A percentile compares a stretch with the other conserved stretches of the same genome.
Conservation (phyloP, 1,284 basidiomycete genomes). For the Puccinia sorghi region DNA sequence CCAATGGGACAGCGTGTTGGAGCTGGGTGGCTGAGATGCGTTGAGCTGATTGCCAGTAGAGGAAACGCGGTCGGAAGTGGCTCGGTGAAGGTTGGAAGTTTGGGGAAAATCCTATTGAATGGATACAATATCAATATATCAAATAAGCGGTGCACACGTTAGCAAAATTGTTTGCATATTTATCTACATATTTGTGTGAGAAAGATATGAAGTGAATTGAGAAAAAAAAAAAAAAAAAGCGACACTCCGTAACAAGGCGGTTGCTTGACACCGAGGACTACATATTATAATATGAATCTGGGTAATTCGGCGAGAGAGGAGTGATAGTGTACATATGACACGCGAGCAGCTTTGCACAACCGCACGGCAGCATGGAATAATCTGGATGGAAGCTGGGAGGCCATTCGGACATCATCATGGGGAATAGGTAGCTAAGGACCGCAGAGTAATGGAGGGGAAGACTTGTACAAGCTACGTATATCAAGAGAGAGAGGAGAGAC, state of each 20-base stretch:
- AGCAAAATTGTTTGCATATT: neutral
- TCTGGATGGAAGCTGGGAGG: neutral
- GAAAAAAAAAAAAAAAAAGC: too few species aligned
- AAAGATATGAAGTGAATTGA: neutral
- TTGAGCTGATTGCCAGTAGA: constrained; percentile 26
- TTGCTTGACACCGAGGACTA: neutral
- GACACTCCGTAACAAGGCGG: neutral
- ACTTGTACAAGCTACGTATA: neutral
- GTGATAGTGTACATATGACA: neutral
- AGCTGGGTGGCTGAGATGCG: constrained; percentile 30
- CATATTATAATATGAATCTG: neutral
- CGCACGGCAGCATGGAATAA: neutral
- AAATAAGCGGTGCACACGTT: neutral
- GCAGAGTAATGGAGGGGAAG: too few species aligned
- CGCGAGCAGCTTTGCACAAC: neutral
- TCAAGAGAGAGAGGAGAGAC: neutral
- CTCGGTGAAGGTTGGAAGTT: constrained; percentile 33
- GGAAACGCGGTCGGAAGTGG: constrained; percentile 37
- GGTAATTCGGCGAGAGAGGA: too few species aligned
- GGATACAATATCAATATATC: neutral
- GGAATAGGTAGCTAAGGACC: too few species aligned
- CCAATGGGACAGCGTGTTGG: constrained; percentile 22
- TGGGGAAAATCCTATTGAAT: constrained; percentile 4
- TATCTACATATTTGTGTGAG: neutral
- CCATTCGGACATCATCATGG: neutral